Evolutionary conservation across 306 rosid species (phyloP), one percentile per base, ranked within the genome.

Genomic region (Prunus salicina): DNA sequence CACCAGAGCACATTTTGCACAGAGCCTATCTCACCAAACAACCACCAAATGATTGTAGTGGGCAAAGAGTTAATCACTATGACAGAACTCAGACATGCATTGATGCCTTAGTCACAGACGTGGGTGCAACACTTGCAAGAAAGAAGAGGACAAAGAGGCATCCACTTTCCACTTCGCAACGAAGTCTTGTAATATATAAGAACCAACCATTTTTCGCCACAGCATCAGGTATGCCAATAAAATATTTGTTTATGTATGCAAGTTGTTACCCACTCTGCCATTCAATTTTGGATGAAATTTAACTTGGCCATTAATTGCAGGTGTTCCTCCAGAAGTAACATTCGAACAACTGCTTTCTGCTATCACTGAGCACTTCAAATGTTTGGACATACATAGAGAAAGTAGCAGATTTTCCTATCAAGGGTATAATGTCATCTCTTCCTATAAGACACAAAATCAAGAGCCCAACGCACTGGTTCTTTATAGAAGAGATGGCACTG

Each of bases 361-460:
- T 71, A 84, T 91, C 65, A 64, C 72, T 12, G 87, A 84, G 87
- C 87, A 80, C 72, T 83, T 94, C 56, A 84, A 86, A 41, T 80
- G 27, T 80, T 84, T 94, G 73, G 74, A 83, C 74, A 82, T 91
- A 81, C 88, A 88, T 76, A 69, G 69, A 79, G 93, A 89, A 79
- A 81, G 55, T 80, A 83, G 82, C 80, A 56, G 76, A 71, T 75
- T 81, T 62, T 73, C 72, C 64, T 81, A 63, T 41, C 82, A 72
- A 41, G 78, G 83, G 83, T 76, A 78, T 67, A 84, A 83, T 76
- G 89, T 87, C 70, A 82, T 89, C 51, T 80, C 89, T 71, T 86
- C 91, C 75, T 90, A 80, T 64, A 69, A 78, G 52, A 80, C 56
- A 69, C 82, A 85, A 78, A 75, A 72, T 65, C 82, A 70, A 83